Evolutionary conservation across 1,284 basidiomycete genomes (phyloP).

Genomic region (Cutaneotrichosporon sp.): DNA sequence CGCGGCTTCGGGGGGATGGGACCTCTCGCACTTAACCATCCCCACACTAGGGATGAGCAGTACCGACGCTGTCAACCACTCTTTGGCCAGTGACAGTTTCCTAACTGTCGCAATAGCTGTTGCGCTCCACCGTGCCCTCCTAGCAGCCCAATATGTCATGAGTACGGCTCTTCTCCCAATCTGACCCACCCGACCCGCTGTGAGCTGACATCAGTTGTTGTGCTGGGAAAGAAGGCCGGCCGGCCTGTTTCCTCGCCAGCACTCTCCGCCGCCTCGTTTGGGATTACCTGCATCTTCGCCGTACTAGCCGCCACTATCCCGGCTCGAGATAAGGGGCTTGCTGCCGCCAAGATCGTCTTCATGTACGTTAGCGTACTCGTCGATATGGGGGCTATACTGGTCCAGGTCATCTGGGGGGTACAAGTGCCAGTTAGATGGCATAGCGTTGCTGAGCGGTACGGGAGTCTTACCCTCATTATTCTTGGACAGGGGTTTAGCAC

Average conservation of each 20-base stretch:
- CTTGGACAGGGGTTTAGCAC: conserved; percentile 19
- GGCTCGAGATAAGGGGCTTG: conserved; percentile 9
- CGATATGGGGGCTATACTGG: conserved; percentile 22
- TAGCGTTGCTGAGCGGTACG: conserved; percentile 26
- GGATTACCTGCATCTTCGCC: conserved; percentile 22
- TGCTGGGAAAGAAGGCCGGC: background rate
- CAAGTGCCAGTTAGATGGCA: conserved; percentile 2
- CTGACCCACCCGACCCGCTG: no score
- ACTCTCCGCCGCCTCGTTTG: background rate
- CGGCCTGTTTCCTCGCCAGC: background rate
- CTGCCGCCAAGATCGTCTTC: conserved; percentile 31
- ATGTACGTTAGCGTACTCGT: conserved; percentile 32
- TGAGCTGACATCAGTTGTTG: background rate
- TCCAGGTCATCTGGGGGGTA: conserved; percentile 13
- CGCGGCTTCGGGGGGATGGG: conserved; percentile 38
- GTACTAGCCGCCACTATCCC: conserved; percentile 27
- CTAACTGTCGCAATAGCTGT: conserved; percentile 31
- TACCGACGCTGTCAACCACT: background rate
- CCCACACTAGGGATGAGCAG: background rate
- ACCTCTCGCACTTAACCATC: background rate
- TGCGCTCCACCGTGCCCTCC: conserved; percentile 21
- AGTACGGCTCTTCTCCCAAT: conserved; percentile 1
- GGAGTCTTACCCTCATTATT: conserved; percentile 39
- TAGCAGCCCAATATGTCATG: conserved; percentile 30
- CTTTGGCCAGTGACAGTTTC: conserved; percentile 14